phyloP scores from a whole-genome alignment of 1,284 basidiomycete genomes.

The Malassezia sympodialis region DNA sequence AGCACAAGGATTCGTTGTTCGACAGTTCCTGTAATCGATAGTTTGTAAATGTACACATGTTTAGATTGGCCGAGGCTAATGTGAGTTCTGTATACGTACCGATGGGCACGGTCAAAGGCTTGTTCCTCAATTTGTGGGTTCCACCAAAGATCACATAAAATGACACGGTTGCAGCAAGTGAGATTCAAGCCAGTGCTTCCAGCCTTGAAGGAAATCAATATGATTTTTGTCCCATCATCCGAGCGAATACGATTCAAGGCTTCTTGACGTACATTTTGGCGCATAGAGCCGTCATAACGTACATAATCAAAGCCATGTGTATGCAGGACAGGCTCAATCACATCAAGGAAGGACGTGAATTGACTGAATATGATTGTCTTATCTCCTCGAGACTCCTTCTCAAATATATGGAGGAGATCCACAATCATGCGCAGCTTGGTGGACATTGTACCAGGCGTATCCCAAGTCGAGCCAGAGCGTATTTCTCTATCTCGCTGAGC shows the following conservation, averaged over 20 bases:
- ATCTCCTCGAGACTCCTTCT: constrained; percentile 56
- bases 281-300: constrained; percentile 85
- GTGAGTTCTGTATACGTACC: constrained; percentile 47
- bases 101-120: constrained; percentile 83
- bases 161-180: constrained; percentile 86
- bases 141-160: constrained; percentile 91
- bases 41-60: constrained; percentile 82
- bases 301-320: constrained; percentile 62
- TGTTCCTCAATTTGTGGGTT: constrained; percentile 57
- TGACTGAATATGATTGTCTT: constrained; percentile 70
- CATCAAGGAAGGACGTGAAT: constrained; percentile 79
- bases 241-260: constrained; percentile 65
- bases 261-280: constrained; percentile 62
- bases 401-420: constrained; percentile 61
- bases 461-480: constrained; percentile 53
- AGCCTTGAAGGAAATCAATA: constrained; percentile 92
- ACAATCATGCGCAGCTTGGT: constrained; percentile 80
- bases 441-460: constrained; percentile 53
- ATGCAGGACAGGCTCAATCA: constrained; percentile 71
- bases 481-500: constrained; percentile 17
- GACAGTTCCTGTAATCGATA: constrained; percentile 76
- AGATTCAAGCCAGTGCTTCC: constrained; percentile 88
- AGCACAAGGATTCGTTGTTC: constrained; percentile 75
- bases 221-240: constrained; percentile 58
- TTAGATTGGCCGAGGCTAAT: constrained; percentile 65